phyloP scores from a whole-genome alignment of 2,329 filamentous ascomycete species.

The Dothideomycetes sp. region DNA sequence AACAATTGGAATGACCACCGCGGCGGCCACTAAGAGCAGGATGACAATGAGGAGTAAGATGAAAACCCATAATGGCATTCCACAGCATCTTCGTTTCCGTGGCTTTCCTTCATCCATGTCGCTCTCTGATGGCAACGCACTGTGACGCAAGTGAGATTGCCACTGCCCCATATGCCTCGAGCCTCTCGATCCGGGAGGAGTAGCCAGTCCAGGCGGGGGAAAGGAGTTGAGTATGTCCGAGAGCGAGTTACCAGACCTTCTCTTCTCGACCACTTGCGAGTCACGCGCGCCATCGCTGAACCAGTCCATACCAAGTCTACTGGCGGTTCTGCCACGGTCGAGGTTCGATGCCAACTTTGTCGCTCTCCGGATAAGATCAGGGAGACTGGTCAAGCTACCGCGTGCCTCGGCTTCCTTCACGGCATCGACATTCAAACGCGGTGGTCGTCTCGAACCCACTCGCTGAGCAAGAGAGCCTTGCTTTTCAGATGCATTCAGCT shows the following conservation, averaged over 20 bases:
- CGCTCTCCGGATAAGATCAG: constrained; percentile 80
- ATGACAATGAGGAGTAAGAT: constrained; percentile 54
- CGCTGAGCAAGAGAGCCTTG: constrained; percentile 27
- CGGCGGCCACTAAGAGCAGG: constrained; percentile 64
- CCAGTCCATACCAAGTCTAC: constrained; percentile 42
- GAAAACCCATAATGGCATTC: constrained; percentile 71
- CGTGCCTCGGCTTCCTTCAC: constrained; percentile 71
- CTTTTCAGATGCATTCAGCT: constrained; percentile 17
- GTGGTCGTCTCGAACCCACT: constrained; percentile 43
- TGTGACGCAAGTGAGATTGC: constrained; percentile 9
- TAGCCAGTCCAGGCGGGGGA: constrained; percentile 44
- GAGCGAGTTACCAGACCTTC: constrained; percentile 39
- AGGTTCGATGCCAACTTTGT: constrained; percentile 80
- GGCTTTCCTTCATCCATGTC: constrained; percentile 7
- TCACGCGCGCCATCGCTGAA: constrained; percentile 23
- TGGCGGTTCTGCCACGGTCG: constrained; percentile 64
- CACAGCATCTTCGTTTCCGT: constrained; percentile 57
- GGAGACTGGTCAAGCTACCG: constrained; percentile 82
- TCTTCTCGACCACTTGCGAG: constrained; percentile 8
- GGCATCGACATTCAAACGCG: constrained; percentile 69
- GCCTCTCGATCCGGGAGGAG: constrained; percentile 13
- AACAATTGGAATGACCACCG: constrained; percentile 66
- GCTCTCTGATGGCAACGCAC: constrained; percentile 8
- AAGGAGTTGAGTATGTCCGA: constrained; percentile 57
- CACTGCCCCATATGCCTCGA: constrained; percentile 7